A percentile compares a stretch with the other conserved stretches of the same genome.
These are phyloP conservation scores for Aspergillus carlsbadensis DNA, from an alignment of 495 filamentous ascomycete species.

Conservation along the genomic window DNA sequence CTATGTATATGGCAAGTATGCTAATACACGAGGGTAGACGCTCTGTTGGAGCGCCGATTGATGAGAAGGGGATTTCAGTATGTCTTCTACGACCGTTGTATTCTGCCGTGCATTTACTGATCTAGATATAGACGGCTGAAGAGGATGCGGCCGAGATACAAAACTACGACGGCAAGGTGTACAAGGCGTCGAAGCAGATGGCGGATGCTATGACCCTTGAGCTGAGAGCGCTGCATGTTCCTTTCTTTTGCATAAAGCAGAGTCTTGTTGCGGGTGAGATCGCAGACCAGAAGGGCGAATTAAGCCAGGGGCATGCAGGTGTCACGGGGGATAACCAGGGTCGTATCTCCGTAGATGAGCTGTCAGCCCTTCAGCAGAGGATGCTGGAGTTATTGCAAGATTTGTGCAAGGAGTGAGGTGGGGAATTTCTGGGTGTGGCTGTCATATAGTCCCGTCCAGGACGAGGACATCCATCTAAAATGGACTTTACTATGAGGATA, in stretches of 20 bases:
- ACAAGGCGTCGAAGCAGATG: slow-evolving; percentile 59
- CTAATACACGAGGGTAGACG: slow-evolving; percentile 24
- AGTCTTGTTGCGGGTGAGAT: slow-evolving; percentile 34
- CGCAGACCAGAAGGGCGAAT: slow-evolving; percentile 3
- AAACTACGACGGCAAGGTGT: slow-evolving; percentile 60
- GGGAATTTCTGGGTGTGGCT: too few relatives aligned
- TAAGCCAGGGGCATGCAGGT: background rate
- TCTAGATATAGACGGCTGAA: slow-evolving; percentile 32
- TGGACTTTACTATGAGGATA: too few relatives aligned
- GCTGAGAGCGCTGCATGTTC: slow-evolving; percentile 57
- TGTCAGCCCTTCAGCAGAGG: slow-evolving; percentile 52
- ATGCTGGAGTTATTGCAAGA: slow-evolving; percentile 65
- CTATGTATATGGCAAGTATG: background rate
- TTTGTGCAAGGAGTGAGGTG: slow-evolving; percentile 53
- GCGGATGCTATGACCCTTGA: slow-evolving; percentile 53
- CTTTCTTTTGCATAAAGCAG: slow-evolving; percentile 59
- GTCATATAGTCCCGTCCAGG: too few relatives aligned
- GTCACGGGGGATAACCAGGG: background rate
- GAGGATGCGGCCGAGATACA: slow-evolving; percentile 55
- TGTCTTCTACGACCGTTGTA: slow-evolving; percentile 4
- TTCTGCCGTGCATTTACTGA: background rate
- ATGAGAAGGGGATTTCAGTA: slow-evolving; percentile 36
- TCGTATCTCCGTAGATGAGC: slow-evolving; percentile 40
- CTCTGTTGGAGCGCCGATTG: slow-evolving; percentile 41
- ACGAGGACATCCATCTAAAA: too few relatives aligned